Evolutionary conservation across 148 eudicot genomes (phyloP).

Genomic region (Bassia scoparia): DNA sequence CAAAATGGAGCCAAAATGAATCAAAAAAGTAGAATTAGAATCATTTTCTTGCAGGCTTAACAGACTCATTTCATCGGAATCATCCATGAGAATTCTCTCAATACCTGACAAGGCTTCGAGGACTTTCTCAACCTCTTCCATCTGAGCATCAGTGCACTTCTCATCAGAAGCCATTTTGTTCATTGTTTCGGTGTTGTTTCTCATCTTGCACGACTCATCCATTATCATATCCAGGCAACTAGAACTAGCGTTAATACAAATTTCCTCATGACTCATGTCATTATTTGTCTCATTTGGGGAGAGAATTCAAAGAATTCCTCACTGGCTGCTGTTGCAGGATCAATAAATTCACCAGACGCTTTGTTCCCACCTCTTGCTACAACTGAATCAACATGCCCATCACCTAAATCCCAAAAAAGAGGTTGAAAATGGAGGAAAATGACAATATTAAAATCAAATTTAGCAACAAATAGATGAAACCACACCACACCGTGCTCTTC

Average conservation of each 20-base stretch:
- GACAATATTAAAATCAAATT: not conserved
- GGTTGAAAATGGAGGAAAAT: not conserved
- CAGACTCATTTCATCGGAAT: slow-evolving; percentile 23
- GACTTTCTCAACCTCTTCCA: slow-evolving; percentile 20
- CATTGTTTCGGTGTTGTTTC: slow-evolving; percentile 6
- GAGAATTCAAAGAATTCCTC: slow-evolving; percentile 16
- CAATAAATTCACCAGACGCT: slow-evolving; percentile 16
- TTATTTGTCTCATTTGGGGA: not conserved
- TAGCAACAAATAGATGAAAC: not conserved
- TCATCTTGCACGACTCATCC: slow-evolving; percentile 23
- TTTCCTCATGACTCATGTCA: slow-evolving; percentile 13
- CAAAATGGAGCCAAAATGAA: slow-evolving; percentile 26
- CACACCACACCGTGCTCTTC: not conserved
- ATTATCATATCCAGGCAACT: slow-evolving; percentile 22
- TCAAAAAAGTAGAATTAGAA: slow-evolving; percentile 14
- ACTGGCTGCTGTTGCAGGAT: slow-evolving; percentile 16
- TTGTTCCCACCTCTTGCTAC: slow-evolving; percentile 20
- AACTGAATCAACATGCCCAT: slow-evolving; percentile 14
- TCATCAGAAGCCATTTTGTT: slow-evolving; percentile 12
- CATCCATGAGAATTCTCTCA: slow-evolving; percentile 34
- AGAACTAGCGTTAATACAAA: slow-evolving; percentile 24
- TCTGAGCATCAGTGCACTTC: slow-evolving; percentile 12
- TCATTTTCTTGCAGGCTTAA: slow-evolving; percentile 27
- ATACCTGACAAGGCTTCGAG: slow-evolving; percentile 31
- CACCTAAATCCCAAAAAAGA: slow-evolving; percentile 24